Conservation (phyloP, 768 basidiomycete genomes). For the Suillus subluteus region DNA sequence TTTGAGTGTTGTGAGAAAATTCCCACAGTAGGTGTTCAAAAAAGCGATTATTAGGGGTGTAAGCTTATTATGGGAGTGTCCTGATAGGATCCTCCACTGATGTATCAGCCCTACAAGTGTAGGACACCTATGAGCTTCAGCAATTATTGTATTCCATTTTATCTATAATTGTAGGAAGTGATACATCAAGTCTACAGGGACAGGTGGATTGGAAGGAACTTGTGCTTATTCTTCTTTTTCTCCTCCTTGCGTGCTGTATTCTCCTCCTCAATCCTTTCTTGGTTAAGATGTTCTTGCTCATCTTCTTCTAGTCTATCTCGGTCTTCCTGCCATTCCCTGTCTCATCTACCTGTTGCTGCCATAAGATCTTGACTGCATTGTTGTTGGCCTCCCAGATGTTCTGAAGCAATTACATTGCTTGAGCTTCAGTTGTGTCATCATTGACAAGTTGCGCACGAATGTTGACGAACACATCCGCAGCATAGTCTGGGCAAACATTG, state of each 20-base stretch:
- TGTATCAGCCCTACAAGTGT: no score
- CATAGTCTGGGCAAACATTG: neutral
- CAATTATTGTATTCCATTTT: no score
- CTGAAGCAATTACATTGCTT: neutral
- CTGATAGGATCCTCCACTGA: no score
- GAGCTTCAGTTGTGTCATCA: neutral
- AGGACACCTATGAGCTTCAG: no score
- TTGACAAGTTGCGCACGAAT: neutral
- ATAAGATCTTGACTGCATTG: neutral
- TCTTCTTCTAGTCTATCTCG: neutral
- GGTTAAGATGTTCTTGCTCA: neutral
- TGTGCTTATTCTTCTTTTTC: constrained; percentile 1
- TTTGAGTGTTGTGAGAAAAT: no score
- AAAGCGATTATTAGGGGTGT: no score
- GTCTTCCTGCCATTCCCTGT: neutral
- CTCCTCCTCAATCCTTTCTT: neutral
- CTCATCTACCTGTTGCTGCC: neutral
- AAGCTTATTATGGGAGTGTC: no score
- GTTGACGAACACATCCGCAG: neutral
- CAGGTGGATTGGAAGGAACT: neutral
- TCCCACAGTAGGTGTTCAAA: no score
- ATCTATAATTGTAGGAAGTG: no score
- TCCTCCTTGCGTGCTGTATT: neutral
- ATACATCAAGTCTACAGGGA: no score
- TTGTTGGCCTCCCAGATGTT: neutral